Conservation (phyloP, 148 eudicot genomes). For the Tetragonia tetragonoides region DNA sequence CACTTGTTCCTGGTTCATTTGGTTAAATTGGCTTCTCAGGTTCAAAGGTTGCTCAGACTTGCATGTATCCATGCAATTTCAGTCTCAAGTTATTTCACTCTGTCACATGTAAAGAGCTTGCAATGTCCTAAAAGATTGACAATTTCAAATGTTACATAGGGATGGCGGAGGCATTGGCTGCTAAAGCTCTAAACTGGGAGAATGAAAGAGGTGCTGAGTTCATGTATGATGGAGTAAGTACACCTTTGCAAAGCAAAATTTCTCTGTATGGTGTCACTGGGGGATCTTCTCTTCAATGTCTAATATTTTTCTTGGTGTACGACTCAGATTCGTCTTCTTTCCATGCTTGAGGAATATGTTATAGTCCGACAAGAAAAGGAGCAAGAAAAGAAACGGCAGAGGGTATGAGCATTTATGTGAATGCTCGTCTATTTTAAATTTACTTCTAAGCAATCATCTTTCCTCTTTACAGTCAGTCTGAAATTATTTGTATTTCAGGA, state of each 20-base stretch:
- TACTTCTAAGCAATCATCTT: neutral
- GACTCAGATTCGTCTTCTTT: constrained; percentile 67
- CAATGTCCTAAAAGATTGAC: neutral
- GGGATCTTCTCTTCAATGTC: too few relatives aligned
- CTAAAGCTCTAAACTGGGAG: constrained; percentile 73
- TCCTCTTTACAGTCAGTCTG: neutral
- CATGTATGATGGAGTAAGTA: constrained; percentile 59
- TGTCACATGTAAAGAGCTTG: neutral
- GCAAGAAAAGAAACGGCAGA: constrained; percentile 66
- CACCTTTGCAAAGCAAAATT: neutral
- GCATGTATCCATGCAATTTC: neutral
- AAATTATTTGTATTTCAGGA: constrained; percentile 46
- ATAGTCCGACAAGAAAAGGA: constrained; percentile 69
- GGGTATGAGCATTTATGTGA: constrained; percentile 41
- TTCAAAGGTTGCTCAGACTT: neutral
- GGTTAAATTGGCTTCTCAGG: neutral
- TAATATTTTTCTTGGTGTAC: constrained; percentile 12
- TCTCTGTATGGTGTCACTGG: neutral
- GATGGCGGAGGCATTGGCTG: constrained; percentile 70
- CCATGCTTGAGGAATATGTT: constrained; percentile 82
- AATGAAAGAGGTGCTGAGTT: constrained; percentile 61
- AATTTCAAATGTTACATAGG: constrained; percentile 18
- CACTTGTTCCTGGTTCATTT: neutral
- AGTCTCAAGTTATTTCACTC: neutral
- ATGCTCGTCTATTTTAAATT: too few relatives aligned